Evolutionary conservation across 2,329 filamentous ascomycete genomes (phyloP), one percentile per base, ranked within the genome.

Genomic region (Sphaerulina musiva): DNA sequence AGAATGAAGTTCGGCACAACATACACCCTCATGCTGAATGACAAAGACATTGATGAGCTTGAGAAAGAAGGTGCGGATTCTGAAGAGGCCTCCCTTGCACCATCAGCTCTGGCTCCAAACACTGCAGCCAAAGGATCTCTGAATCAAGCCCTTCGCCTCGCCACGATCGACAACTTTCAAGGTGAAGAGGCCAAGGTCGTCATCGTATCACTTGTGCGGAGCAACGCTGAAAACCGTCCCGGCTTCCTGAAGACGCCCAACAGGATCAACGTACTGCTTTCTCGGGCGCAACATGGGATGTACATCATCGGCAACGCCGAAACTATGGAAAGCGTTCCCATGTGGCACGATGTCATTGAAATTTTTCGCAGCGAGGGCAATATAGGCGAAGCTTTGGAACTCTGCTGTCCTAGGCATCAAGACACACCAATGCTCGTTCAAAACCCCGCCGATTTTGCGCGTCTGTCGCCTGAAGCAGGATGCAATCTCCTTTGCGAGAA

Each of bases 101-200:
- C 42, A 17, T 26, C 41, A 23, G 4, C 51, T 17, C 14, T 17
- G 14, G 14, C 44, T 10, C 23, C 49, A 32, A 42, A 54, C 8
- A 46, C 45, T 1, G 56, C 55, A 23, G 48, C 48, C 20, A 58
- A 12, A 17, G 14, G 14, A 17, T 17, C 14, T 7, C 51, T 59
- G 14, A 31, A 42, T 4, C 29, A 61, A 23, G 53, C 53, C 7
- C 12, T 61, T 14, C 52, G 55, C 4, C 46, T 59, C 5, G 57
- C 57, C 9, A 59, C 84, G 0, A 78, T 89, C 0, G 66, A 69
- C 60, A 90, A 89, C 59, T 90, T 88, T 52, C 85, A 91, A 60
- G 87, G 86, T 0, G 86, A 91, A 64, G 86, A 91, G 62, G 84
- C 83, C 1, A 84, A 86, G 48, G 73, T 91, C 6, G 74, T 91